A percentile compares a stretch with the other conserved stretches of the same genome.
These are phyloP conservation scores for Ustilago crameri DNA, from an alignment of 1,284 basidiomycete genomes.

Conservation along the genomic window DNA sequence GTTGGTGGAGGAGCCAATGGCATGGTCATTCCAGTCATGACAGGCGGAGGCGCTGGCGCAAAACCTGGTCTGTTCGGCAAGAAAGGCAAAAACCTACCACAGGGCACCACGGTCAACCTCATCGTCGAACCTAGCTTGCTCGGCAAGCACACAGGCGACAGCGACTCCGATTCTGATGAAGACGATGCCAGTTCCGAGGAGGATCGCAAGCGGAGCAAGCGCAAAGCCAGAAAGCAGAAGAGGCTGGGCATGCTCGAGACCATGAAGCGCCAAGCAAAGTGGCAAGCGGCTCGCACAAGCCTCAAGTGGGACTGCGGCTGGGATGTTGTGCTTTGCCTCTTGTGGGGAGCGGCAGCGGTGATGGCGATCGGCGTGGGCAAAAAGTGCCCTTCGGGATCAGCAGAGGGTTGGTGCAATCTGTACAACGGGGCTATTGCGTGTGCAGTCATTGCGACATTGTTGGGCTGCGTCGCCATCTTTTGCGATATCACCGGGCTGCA, in stretches of 20 bases:
- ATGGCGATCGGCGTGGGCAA: conserved; percentile 44
- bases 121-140: conserved; percentile 56
- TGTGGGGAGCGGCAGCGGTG: conserved; percentile 50
- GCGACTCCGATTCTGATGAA: conserved; percentile 28
- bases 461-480: conserved; percentile 38
- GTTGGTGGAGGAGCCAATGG: conserved; percentile 28
- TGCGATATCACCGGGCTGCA: conserved; percentile 41
- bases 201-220: conserved; percentile 28
- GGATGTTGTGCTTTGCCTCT: conserved; percentile 45
- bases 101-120: conserved; percentile 53
- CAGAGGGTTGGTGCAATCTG: conserved; percentile 53
- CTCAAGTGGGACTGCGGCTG: conserved; percentile 50
- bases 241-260: conserved; percentile 37
- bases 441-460: conserved; percentile 30
- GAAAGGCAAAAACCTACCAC: conserved; percentile 33
- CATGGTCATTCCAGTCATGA: conserved; percentile 54
- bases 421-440: conserved; percentile 58
- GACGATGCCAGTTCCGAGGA: conserved; percentile 31
- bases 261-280: conserved; percentile 45
- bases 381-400: conserved; percentile 38
- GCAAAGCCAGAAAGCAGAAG: conserved; percentile 19
- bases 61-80: conserved; percentile 36
- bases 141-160: conserved; percentile 20
- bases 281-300: conserved; percentile 39
- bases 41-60: conserved; percentile 13